Conservation (phyloP, 2,329 filamentous ascomycete genomes). For the Diaporthe ampelina region DNA sequence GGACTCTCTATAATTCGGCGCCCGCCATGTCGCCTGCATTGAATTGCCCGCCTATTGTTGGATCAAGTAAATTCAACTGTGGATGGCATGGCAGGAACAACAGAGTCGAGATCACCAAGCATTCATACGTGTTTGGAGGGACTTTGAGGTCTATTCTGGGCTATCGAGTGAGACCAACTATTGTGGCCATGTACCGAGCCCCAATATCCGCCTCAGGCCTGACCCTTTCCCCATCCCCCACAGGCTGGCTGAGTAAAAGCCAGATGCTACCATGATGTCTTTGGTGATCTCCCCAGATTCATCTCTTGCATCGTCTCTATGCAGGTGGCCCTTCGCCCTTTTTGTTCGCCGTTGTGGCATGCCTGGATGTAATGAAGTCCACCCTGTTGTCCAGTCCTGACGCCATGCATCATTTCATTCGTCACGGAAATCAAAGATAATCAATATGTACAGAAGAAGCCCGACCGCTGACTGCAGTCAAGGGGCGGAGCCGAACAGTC, state of each 20-base stretch:
- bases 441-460: constrained; percentile 22
- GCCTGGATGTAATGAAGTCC: constrained; percentile 18
- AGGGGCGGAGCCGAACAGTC: neutral
- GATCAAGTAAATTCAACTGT: too few species aligned
- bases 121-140: neutral
- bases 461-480: neutral
- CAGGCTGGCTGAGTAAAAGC: neutral
- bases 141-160: neutral
- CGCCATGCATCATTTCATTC: constrained; percentile 38
- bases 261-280: neutral
- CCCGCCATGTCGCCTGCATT: too few species aligned
- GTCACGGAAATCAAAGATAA: constrained; percentile 2
- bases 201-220: neutral
- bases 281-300: neutral
- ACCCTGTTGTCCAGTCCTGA: constrained; percentile 31
- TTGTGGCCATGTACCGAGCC: neutral
- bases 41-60: neutral
- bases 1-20: neutral
- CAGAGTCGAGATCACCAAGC: neutral
- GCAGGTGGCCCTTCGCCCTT: neutral
- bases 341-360: constrained; percentile 13
- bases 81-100: neutral
- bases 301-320: constrained; percentile 18
- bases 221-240: neutral
- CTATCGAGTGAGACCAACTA: neutral